These are phyloP conservation scores for Malus sylvestris DNA, from an alignment of 306 rosid genomes.

Conservation along the genomic window DNA sequence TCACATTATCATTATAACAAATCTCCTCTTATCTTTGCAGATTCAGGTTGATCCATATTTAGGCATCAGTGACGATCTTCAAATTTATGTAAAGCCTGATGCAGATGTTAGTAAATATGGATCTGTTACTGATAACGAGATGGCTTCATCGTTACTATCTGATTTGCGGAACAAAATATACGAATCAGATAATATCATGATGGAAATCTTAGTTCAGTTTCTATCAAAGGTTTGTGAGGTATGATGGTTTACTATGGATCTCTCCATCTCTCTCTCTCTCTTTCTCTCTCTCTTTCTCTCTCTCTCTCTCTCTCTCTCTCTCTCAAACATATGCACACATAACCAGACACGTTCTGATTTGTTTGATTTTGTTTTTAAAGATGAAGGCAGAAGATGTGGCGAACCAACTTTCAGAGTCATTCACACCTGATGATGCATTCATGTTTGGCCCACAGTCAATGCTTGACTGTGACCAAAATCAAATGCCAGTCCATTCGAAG, in stretches of 20 bases:
- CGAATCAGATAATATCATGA: constrained; percentile 38
- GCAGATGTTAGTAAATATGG: constrained; percentile 56
- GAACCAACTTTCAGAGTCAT: constrained; percentile 55
- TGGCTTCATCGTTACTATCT: constrained; percentile 44
- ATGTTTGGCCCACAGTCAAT: constrained; percentile 74
- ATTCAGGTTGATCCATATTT: constrained; percentile 80
- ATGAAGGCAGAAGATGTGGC: constrained; percentile 52
- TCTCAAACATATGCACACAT: no score
- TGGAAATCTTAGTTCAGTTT: constrained; percentile 51
- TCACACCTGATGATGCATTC: constrained; percentile 81
- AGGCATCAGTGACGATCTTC: constrained; percentile 68
- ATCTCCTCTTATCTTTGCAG: not conserved
- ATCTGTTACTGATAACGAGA: constrained; percentile 57
- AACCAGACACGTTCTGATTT: not conserved
- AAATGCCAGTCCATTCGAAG: constrained; percentile 31
- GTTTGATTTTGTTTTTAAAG: constrained; percentile 45
- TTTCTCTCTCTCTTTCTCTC: not conserved
- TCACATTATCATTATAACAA: not conserved
- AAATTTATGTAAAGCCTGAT: constrained; percentile 57
- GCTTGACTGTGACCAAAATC: constrained; percentile 39
- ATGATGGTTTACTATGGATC: constrained; percentile 15
- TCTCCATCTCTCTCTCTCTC: not conserved
- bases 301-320: not conserved
- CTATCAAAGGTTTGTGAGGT: constrained; percentile 61
- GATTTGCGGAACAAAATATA: constrained; percentile 55